Evolutionary conservation across 371 early-diverging fungal genomes (phyloP), one percentile per base, ranked within the genome.

Genomic region (Rhizopus delemar): DNA sequence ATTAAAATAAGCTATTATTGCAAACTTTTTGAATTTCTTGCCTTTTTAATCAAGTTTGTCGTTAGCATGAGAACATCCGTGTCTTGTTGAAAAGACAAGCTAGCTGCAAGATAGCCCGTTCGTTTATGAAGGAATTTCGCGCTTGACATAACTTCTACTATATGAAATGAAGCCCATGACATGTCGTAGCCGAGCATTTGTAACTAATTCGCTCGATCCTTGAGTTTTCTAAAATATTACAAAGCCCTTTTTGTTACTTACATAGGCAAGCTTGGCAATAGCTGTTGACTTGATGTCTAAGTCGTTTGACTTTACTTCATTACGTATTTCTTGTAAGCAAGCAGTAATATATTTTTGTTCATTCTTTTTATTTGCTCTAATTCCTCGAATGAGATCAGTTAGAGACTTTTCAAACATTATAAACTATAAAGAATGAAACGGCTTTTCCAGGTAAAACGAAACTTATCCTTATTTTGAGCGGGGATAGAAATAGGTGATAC

Each of bases 171-270:
- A 0, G 97, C 96, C 97, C 97, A 98, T 3, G 87, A 85, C 92
- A 94, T 94, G 67, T 95, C 95, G 61, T 95, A 96, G 4, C 98
- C 98, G 28, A 94, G 83, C 95, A 96, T 96, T 81, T 96, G 95
- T 33, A 97, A 84, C 90, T 93, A 75, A 34, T 38, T 32, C 2
- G 28, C 41, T 29, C 22, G 36, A 22, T 22, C 22, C 22, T 22
- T 41, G 28, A 36, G 41, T 31, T 49, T 41, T 15, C 34, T 5
- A 15, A 41, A 0, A 9, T 1, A 5, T 6, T 38, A 12, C 11
- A n/a, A 41, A 36, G 36, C 28, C n/a, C 6, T 11, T 45, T 45
- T n/a, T 6, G 3, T 9, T 31, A 41, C 12, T 59, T 80, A 92
- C 92, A 72, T 93, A 91, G 55, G 85, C 83, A 22, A 98, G 81